A percentile compares a stretch with the other conserved stretches of the same genome.
Conservation (phyloP, 2,329 filamentous ascomycete genomes). For the Nigrospora osmanthi region DNA sequence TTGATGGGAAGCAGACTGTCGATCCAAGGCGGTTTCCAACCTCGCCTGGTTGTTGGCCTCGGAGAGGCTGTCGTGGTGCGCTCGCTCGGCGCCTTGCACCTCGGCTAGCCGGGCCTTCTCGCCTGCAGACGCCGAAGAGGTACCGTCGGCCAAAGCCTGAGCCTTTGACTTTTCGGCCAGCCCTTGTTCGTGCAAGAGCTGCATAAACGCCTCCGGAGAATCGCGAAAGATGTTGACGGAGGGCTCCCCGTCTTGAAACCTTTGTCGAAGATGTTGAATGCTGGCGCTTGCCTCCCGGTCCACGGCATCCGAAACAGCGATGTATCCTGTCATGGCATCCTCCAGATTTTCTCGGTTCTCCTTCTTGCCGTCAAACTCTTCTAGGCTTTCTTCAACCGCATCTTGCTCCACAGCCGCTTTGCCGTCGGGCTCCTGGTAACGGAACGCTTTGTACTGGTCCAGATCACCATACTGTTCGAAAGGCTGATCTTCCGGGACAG, state of each 20-base stretch:
- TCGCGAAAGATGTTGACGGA: slow-evolving; percentile 1
- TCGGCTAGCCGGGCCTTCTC: slow-evolving; percentile 7
- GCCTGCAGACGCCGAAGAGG: background rate
- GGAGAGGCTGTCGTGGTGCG: slow-evolving; percentile 14
- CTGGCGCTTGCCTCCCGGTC: slow-evolving; percentile 12
- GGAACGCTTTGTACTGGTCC: slow-evolving; percentile 27
- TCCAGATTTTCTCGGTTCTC: slow-evolving; percentile 19
- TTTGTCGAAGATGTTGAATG: slow-evolving; percentile 7
- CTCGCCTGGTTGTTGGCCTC: slow-evolving; percentile 10
- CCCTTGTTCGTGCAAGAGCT: background rate
- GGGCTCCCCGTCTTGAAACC: slow-evolving; percentile 4
- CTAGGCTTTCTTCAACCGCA: slow-evolving; percentile 23
- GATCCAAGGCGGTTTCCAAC: slow-evolving; percentile 20
- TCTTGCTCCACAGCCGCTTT: slow-evolving; percentile 20
- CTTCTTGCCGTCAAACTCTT: slow-evolving; percentile 28
- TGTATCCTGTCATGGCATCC: slow-evolving; percentile 18
- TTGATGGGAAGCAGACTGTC: slow-evolving; percentile 7
- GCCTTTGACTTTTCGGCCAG: background rate
- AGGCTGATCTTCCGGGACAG: slow-evolving; percentile 12
- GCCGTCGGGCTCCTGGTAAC: slow-evolving; percentile 25
- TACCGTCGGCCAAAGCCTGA: background rate
- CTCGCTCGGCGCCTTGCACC: slow-evolving; percentile 13
- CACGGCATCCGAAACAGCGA: slow-evolving; percentile 18
- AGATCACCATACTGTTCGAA: slow-evolving; percentile 30
- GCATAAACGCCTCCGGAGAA: background rate